Evolutionary conservation across 495 filamentous ascomycete species (phyloP), one percentile per base, ranked within the genome.

Genomic region (Lepidopterella palustris): DNA sequence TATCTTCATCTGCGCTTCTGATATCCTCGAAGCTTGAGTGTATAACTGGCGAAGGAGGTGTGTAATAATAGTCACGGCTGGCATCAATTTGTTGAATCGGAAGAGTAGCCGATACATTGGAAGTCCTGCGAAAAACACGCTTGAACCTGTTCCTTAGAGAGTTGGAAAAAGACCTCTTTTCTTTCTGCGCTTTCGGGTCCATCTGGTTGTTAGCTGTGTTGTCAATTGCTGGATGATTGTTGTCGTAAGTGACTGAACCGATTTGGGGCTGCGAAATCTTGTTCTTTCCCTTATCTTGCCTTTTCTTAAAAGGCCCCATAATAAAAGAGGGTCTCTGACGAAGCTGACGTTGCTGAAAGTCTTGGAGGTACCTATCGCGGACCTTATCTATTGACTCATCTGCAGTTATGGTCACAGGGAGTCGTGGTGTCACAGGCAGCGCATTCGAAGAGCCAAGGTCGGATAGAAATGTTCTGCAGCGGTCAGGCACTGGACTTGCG

Each of bases 251-350:
- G 1, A 59, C 31, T 23, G 9, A 32, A 5, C 55, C 20, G 10
- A 13, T 10, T 18, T 28, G 47, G 15, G 26, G 47, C 21, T 51
- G 32, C 15, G 13, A 13, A 20, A 40, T 11, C 23, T 58, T 53
- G 0, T 54, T 31, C 58, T 64, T 57, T 26, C 39, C 53, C 51
- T 63, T 68, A 42, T 65, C 58, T 50, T 68, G 63, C 13, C 63
- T 53, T 49, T 70, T 71, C 57, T 68, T 65, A 61, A 73, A 73
- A 2, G 71, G 65, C 3, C 63, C 67, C 0, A 71, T 50, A 47
- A 73, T 66, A 50, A 71, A 60, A 2, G 71, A 73, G 27, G 67
- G 70, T n/a, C 65, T 61, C 47, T 70, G 57, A 10, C 60, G 53
- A 15, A 73, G 59, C 45, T 64, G 62, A 21, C 67, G 61, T 55